Conservation (phyloP, 305 asterid genomes). For the Ilex paraguariensis region DNA sequence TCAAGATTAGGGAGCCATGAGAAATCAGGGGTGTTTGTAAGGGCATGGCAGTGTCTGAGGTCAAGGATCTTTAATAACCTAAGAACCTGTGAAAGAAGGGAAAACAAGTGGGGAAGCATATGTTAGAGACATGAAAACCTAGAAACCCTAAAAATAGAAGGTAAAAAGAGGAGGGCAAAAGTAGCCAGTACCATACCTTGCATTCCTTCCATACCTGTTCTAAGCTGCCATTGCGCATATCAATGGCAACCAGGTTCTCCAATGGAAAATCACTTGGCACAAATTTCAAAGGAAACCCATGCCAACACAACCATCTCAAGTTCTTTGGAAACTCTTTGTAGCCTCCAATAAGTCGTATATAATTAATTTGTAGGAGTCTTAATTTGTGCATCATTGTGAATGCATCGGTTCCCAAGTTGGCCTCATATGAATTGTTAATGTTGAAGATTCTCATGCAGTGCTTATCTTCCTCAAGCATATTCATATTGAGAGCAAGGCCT, state of each 20-base stretch:
- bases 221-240: neutral
- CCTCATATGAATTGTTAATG: neutral
- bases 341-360: slow-evolving; percentile 13
- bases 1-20: neutral
- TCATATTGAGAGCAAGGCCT: neutral
- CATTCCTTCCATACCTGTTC: neutral
- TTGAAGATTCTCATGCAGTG: neutral
- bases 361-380: slow-evolving; percentile 15
- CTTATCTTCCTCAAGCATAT: neutral
- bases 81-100: slow-evolving; percentile 7
- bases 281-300: slow-evolving; percentile 7
- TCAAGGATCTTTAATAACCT: slow-evolving; percentile 16
- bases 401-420: slow-evolving; percentile 3
- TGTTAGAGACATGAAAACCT: neutral
- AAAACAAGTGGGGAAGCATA: neutral
- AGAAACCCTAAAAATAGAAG: neutral
- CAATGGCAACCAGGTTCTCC: slow-evolving; percentile 15
- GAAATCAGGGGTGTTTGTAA: slow-evolving; percentile 13
- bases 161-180: neutral
- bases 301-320: slow-evolving; percentile 18
- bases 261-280: slow-evolving; percentile 12
- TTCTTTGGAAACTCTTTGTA: slow-evolving; percentile 14
- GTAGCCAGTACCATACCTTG: slow-evolving; percentile 7
- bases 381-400: slow-evolving; percentile 14
- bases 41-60: slow-evolving; percentile 16